Evolutionary conservation across 1,284 basidiomycete species (phyloP).

Genomic region (Heliocybe sulcata): DNA sequence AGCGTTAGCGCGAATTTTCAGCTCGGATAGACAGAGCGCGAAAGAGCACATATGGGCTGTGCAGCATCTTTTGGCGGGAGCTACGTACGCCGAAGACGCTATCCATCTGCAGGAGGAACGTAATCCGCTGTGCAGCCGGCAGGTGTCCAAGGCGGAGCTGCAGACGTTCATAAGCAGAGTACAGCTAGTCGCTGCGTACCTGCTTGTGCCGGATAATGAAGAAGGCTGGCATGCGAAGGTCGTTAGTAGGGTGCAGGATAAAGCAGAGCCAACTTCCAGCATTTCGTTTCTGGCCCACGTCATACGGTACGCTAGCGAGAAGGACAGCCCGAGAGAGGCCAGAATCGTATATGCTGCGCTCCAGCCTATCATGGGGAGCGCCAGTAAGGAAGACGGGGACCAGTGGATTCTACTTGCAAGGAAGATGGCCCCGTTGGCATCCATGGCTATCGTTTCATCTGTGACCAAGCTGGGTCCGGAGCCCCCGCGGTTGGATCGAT

Average conservation of each 20-base stretch:
- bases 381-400: constrained; percentile 62
- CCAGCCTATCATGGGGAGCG: constrained; percentile 51
- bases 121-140: constrained; percentile 40
- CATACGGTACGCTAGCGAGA: constrained; percentile 25
- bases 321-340: constrained; percentile 45
- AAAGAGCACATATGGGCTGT: constrained; percentile 56
- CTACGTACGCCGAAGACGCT: constrained; percentile 49
- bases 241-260: constrained; percentile 26
- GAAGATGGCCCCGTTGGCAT: constrained; percentile 54
- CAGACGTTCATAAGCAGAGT: constrained; percentile 39
- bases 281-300: constrained; percentile 34
- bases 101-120: constrained; percentile 39
- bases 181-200: constrained; percentile 62
- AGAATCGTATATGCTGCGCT: constrained; percentile 56
- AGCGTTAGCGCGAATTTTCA: constrained; percentile 54
- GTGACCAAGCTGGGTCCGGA: constrained; percentile 61
- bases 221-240: constrained; percentile 46
- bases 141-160: constrained; percentile 31
- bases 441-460: constrained; percentile 58
- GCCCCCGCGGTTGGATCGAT: constrained; percentile 69
- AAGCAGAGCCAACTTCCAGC: constrained; percentile 12
- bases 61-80: constrained; percentile 54
- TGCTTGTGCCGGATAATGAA: constrained; percentile 44
- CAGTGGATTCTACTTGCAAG: constrained; percentile 68
- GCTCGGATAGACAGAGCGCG: constrained; percentile 55